Conservation (phyloP, 768 basidiomycete genomes). For the Amanita brunnescens region DNA sequence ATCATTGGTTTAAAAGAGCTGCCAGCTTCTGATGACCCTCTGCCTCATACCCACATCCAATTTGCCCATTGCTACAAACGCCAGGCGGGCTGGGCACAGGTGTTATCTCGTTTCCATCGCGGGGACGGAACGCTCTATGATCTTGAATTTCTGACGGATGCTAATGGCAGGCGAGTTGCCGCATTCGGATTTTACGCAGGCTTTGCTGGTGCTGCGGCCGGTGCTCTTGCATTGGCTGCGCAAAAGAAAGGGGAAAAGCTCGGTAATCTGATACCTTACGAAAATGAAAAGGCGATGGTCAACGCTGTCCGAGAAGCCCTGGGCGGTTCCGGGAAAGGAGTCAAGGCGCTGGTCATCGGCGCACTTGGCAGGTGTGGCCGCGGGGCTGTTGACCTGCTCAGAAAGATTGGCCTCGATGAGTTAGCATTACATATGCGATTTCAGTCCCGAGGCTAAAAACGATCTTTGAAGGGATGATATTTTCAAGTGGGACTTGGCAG, state of each 20-base stretch:
- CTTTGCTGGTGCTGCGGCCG: constrained; percentile 94
- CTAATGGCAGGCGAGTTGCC: constrained; percentile 79
- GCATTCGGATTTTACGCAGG: constrained; percentile 99
- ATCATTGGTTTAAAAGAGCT: constrained; percentile 98
- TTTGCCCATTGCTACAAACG: constrained; percentile 98
- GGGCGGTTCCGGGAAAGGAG: constrained; percentile 58
- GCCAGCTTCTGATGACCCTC: constrained; percentile 69
- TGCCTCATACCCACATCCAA: constrained; percentile 93
- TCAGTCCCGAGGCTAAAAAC: background rate
- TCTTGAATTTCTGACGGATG: constrained; percentile 89
- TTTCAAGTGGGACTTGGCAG: constrained; percentile 94
- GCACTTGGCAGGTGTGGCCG: constrained; percentile 92
- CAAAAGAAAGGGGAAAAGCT: constrained; percentile 51
- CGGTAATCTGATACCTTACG: constrained; percentile 69
- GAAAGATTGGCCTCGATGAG: constrained; percentile 94
- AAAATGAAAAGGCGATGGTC: constrained; percentile 82
- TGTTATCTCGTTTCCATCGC: constrained; percentile 77
- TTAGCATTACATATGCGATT: constrained; percentile 31
- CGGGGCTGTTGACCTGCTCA: constrained; percentile 92
- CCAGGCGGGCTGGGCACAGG: constrained; percentile 85
- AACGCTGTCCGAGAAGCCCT: constrained; percentile 55
- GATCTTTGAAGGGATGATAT: constrained; percentile 67
- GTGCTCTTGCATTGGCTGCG: constrained; percentile 72
- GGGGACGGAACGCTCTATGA: constrained; percentile 89
- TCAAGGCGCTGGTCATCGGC: constrained; percentile 90